Conservation (phyloP, 208 protist genomes). For the Trichomonas gallinae region DNA sequence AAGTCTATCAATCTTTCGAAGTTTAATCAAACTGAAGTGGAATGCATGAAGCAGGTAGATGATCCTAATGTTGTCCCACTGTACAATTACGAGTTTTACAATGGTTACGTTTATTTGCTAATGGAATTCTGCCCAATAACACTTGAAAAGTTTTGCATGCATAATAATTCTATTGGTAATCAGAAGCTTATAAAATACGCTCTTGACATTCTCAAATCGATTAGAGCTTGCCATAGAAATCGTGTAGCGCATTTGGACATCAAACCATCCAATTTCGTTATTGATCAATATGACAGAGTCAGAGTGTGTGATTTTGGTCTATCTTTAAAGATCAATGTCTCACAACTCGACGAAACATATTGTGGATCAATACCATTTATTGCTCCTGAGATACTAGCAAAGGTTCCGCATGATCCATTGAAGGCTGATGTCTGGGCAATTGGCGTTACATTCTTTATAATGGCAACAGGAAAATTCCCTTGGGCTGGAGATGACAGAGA, state of each 20-base stretch:
- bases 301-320: background rate
- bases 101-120: background rate
- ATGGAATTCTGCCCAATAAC: background rate
- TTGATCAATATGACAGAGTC: background rate
- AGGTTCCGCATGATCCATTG: background rate
- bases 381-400: background rate
- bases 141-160: background rate
- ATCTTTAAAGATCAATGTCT: background rate
- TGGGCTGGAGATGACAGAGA: background rate
- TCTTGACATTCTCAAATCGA: background rate
- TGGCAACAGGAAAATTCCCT: background rate
- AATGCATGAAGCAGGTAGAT: background rate
- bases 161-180: background rate
- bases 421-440: background rate
- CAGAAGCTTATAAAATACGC: background rate
- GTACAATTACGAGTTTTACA: background rate
- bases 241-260: background rate
- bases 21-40: background rate
- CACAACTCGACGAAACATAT: background rate
- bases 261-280: background rate
- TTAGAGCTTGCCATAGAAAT: background rate
- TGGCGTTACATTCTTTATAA: background rate
- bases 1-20: background rate
- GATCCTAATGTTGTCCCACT: background rate
- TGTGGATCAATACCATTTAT: background rate